Evolutionary conservation across 1,139 yeast genomes (phyloP).

Genomic region (Tardiomyces blankii): DNA sequence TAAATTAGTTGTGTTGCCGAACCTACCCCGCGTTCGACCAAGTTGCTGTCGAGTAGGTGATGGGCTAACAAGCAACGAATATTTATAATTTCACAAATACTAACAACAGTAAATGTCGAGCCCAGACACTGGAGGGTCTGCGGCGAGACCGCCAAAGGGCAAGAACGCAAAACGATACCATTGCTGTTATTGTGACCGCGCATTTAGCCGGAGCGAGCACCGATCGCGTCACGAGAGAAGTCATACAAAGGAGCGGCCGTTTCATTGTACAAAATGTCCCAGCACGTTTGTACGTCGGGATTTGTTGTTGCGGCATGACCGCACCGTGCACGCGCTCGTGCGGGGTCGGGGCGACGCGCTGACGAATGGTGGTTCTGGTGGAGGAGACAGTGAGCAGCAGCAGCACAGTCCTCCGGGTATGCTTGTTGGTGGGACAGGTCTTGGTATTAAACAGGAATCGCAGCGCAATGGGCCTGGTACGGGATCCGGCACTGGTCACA

Average conservation of each 20-base stretch:
- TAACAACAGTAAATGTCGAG: no score
- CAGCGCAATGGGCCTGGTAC: no score
- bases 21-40: no score
- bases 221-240: constrained; percentile 74
- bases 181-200: constrained; percentile 72
- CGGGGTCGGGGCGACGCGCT: constrained; percentile 1
- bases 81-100: no score
- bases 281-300: constrained; percentile 71
- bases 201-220: constrained; percentile 74
- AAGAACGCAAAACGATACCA: constrained; percentile 37
- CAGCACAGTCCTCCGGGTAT: no score
- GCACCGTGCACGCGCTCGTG: constrained; percentile 54
- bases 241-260: constrained; percentile 76
- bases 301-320: constrained; percentile 60
- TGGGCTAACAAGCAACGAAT: no score
- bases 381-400: constrained; percentile 2
- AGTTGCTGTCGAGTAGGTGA: no score
- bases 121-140: no score
- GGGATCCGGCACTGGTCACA: no score
- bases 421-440: no score
- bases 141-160: background rate
- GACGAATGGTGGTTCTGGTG: constrained; percentile 1
- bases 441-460: no score
- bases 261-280: constrained; percentile 60
- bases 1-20: no score